Conservation (phyloP, 2,329 filamentous ascomycete genomes). For the Neurospora crassa region DNA sequence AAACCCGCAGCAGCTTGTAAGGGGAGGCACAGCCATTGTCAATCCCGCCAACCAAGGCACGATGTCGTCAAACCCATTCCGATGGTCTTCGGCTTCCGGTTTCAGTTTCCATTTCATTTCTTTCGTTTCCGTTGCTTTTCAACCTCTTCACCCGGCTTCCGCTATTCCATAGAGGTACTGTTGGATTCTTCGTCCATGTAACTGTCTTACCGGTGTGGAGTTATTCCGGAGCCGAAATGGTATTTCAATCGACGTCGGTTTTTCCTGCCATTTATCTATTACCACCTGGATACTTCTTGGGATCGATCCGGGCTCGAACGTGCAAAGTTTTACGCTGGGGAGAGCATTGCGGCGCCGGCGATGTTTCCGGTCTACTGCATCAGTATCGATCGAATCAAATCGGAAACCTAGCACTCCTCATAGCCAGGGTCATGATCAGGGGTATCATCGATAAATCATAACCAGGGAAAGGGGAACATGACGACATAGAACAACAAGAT, state of each 20-base stretch:
- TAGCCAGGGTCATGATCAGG: no score
- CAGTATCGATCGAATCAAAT: not conserved
- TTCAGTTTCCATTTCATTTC: not conserved
- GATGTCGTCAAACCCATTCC: not conserved
- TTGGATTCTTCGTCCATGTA: no score
- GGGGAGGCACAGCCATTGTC: not conserved
- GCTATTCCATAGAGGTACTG: no score
- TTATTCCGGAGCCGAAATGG: not conserved
- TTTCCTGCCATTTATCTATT: not conserved
- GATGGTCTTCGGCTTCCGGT: not conserved
- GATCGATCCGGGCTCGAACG: not conserved
- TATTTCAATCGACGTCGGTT: not conserved
- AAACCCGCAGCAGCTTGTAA: no score
- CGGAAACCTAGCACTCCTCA: no score
- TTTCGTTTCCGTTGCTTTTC: not conserved
- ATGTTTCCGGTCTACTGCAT: not conserved
- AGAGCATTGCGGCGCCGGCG: not conserved
- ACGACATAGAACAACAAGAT: no score
- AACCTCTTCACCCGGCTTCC: not conserved
- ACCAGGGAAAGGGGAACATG: no score
- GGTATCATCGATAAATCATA: no score
- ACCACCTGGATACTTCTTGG: not conserved
- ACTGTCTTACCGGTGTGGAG: not conserved
- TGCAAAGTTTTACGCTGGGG: not conserved
- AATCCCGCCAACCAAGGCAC: not conserved